Evolutionary conservation across 805 yeast genomes (phyloP).

Genomic region (Hyphopichia homilentoma): DNA sequence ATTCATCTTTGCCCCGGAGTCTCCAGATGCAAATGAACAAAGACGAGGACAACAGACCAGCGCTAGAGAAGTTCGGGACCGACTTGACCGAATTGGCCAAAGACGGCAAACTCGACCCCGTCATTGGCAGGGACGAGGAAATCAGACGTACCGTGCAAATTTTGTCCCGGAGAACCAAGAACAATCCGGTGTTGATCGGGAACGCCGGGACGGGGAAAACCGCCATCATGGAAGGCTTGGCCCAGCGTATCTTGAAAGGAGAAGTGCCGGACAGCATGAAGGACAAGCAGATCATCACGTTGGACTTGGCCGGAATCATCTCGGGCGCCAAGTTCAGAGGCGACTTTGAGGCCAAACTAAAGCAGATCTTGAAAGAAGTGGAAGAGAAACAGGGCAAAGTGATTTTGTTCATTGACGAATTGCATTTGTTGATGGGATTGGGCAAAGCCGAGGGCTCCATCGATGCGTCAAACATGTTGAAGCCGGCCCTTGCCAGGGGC

Average conservation of each 20-base stretch:
- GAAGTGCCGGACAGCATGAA: conserved; percentile 95
- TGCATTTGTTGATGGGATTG: conserved; percentile 82
- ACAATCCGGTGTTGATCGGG: conserved; percentile 93
- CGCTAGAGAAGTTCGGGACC: conserved; percentile 79
- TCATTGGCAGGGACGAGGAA: conserved; percentile 95
- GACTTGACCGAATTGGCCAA: conserved; percentile 83
- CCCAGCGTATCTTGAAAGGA: conserved; percentile 85
- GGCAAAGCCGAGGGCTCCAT: conserved; percentile 95
- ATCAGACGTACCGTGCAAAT: conserved; percentile 91
- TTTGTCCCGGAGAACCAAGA: conserved; percentile 86
- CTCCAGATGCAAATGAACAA: conserved; percentile 41
- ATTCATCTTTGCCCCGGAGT: conserved; percentile 13
- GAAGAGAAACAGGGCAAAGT: conserved; percentile 73
- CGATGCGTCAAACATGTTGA: conserved; percentile 89
- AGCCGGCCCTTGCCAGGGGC: conserved; percentile 93
- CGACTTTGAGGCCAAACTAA: conserved; percentile 89
- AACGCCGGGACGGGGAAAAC: conserved; percentile 99
- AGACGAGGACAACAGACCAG: conserved; percentile 51
- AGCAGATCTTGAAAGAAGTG: conserved; percentile 75
- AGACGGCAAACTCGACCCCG: conserved; percentile 92
- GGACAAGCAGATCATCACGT: conserved; percentile 74
- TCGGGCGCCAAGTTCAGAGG: conserved; percentile 96
- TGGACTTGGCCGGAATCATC: conserved; percentile 84
- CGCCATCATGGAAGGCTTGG: conserved; percentile 93
- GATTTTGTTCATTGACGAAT: conserved; percentile 85